A percentile compares a stretch with the other conserved stretches of the same genome.
These are phyloP conservation scores for Fusarium sarcochroum DNA, from an alignment of 2,329 filamentous ascomycete genomes.

Conservation along the genomic window DNA sequence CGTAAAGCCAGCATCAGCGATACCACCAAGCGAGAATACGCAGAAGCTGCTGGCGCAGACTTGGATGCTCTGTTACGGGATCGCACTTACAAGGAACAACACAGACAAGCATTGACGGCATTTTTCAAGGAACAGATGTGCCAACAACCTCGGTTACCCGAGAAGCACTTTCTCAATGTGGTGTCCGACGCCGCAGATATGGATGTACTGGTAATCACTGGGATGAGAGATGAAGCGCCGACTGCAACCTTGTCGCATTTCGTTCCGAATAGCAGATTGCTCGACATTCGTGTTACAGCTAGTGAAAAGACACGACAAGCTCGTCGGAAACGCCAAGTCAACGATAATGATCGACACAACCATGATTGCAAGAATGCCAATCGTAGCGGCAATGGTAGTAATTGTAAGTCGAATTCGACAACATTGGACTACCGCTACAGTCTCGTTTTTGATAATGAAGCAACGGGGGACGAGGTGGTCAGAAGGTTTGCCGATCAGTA, in stretches of 20 bases:
- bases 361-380: neutral
- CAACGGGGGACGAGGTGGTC: constrained; percentile 55
- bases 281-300: constrained; percentile 67
- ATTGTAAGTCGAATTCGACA: neutral
- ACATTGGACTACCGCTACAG: constrained; percentile 21
- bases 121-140: constrained; percentile 65
- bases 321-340: constrained; percentile 52
- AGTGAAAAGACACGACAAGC: constrained; percentile 53
- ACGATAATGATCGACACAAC: neutral
- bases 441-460: constrained; percentile 67
- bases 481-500: constrained; percentile 57
- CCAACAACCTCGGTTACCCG: constrained; percentile 60
- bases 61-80: constrained; percentile 63
- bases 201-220: constrained; percentile 73
- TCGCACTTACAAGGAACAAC: constrained; percentile 73
- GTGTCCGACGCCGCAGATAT: constrained; percentile 55
- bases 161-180: constrained; percentile 65
- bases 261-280: constrained; percentile 64
- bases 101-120: constrained; percentile 64
- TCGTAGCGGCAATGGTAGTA: neutral
- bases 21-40: constrained; percentile 69
- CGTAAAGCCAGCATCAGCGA: constrained; percentile 52
- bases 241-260: constrained; percentile 67
- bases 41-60: constrained; percentile 62
- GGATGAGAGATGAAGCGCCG: constrained; percentile 73